Base-by-base conservation (phyloP, 352 stramenopile genomes). In the Halophytophthora polymorphica region DNA sequence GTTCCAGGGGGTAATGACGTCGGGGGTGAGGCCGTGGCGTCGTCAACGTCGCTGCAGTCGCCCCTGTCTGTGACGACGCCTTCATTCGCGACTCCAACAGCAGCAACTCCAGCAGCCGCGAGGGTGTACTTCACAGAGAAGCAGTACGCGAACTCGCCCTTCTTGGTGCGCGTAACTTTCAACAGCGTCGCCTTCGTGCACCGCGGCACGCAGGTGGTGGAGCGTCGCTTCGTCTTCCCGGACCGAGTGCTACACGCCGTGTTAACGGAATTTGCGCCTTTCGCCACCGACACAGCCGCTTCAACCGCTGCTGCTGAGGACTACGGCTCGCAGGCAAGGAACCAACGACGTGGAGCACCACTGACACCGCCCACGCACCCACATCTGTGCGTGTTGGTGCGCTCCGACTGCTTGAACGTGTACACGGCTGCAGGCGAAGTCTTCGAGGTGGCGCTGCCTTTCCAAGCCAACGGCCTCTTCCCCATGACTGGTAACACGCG, bases 381-480 rank as follows among this genome's bases (percentile, higher is more conserved):
- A 22, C 66, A 84, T 60, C 53, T 89, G 31, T 91, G 81, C 45
- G 66, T 91, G 21, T 57, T 91, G 33, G 76, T 83, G 40, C 78
- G 78, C 5, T 68, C 67, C 7, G 81, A 91, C 62, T 86, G 66
- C 43, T 61, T 90, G 17, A 84, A 80, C 34, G 68, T 90, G 29
- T 89, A 84, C 60, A 67, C 77, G 12, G 70, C 77, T 17, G 58
- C 62, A 6, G 82, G 82, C 1, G 78, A 90, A 33, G 69, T 85
- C 42, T 88, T 82, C 40, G 83, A 93, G 36, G 76, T 85, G 17
- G 55, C 83, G 22, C 56, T 93, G 23, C 80, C 83, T 1, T 93
- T 91, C 63, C 77, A 88, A 35, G 76, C 80, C 15, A 83, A 73
- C 45, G 63, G 57, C 6, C 53, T 93, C 3, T 68, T 86, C 21